Evolutionary conservation across 768 basidiomycete genomes (phyloP).

Genomic region (Scleroderma bovista): DNA sequence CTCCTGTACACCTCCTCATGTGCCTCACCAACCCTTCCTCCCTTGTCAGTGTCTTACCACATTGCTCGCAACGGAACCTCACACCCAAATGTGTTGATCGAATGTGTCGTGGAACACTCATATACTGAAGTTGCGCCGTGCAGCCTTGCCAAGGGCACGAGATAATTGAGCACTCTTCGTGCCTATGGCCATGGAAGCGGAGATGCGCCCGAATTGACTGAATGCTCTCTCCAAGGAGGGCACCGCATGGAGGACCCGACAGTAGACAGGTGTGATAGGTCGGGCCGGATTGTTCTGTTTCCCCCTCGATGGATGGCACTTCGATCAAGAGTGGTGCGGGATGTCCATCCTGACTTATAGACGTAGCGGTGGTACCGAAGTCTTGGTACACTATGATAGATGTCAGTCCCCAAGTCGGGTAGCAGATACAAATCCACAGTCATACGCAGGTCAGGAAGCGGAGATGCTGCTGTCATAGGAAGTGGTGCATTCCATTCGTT

Average conservation of each 20-base stretch:
- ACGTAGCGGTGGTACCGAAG: no score
- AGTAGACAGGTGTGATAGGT: not conserved
- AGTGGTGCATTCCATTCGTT: no score
- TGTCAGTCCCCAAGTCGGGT: no score
- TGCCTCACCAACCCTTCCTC: not conserved
- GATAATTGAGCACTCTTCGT: not conserved
- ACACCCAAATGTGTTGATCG: not conserved
- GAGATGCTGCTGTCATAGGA: no score
- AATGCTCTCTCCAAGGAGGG: not conserved
- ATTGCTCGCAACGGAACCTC: not conserved
- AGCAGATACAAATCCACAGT: no score
- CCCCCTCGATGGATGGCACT: no score
- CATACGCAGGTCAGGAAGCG: no score
- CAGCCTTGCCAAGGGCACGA: not conserved
- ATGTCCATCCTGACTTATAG: no score
- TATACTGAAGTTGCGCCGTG: not conserved
- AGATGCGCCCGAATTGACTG: not conserved
- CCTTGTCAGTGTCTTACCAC: not conserved
- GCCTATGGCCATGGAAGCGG: not conserved
- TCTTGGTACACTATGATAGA: no score
- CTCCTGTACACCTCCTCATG: not conserved
- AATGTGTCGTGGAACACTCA: not conserved
- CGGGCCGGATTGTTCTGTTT: no score
- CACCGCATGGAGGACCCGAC: not conserved
- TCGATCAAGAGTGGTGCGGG: no score